Evolutionary conservation across 1,284 basidiomycete species (phyloP).

Genomic region (Ceratobasidium papillatum): DNA sequence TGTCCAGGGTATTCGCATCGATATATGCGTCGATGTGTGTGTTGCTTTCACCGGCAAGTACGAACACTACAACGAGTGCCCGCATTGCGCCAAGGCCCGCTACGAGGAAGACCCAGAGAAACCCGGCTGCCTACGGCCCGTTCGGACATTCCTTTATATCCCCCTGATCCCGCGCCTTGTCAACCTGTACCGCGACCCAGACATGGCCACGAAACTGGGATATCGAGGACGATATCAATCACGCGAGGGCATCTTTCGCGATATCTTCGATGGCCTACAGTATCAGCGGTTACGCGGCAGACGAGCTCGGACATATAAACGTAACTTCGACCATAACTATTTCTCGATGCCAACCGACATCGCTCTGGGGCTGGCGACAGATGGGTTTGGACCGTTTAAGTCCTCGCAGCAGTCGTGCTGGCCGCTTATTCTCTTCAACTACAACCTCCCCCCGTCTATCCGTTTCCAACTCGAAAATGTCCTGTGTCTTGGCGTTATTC

Average conservation of each 20-base stretch:
- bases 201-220: neutral
- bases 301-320: constrained; percentile 2
- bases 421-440: constrained; percentile 44
- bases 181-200: constrained; percentile 3
- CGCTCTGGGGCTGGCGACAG: constrained; percentile 38
- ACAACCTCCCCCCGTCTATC: constrained; percentile 43
- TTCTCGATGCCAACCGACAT: constrained; percentile 28
- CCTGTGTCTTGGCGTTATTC: constrained; percentile 43
- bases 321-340: neutral
- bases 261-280: constrained; percentile 41
- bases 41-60: constrained; percentile 32
- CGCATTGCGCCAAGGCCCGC: constrained; percentile 22
- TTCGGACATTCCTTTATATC: constrained; percentile 22
- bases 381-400: constrained; percentile 33
- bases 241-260: neutral
- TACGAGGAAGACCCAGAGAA: constrained; percentile 13
- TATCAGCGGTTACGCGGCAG: constrained; percentile 11
- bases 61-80: constrained; percentile 18
- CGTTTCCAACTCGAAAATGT: constrained; percentile 40
- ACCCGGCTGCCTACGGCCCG: neutral
- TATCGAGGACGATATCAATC: constrained; percentile 12
- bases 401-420: constrained; percentile 38
- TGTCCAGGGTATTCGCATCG: neutral
- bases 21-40: constrained; percentile 41
- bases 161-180: constrained; percentile 37